phyloP scores from a whole-genome alignment of 305 asterid species.

The Fraxinus greggii region DNA sequence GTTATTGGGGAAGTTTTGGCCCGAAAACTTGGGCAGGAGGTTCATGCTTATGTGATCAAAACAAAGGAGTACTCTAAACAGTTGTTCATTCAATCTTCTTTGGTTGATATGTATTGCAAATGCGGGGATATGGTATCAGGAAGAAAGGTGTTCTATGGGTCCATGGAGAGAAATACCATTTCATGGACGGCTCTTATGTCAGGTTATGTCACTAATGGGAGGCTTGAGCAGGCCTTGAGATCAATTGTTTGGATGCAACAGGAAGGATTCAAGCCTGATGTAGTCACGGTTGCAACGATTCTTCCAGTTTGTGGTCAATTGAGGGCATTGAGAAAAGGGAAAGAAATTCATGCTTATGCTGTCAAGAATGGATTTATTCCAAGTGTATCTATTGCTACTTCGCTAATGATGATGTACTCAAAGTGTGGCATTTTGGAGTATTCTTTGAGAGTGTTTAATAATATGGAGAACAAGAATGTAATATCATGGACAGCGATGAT shows the following conservation, averaged over 20 bases:
- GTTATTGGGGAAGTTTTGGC: slow-evolving; percentile 62
- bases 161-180: slow-evolving; percentile 61
- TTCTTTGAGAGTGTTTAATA: slow-evolving; percentile 49
- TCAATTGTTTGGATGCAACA: slow-evolving; percentile 91
- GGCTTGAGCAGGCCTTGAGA: slow-evolving; percentile 78
- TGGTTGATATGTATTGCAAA: slow-evolving; percentile 91
- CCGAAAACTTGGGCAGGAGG: slow-evolving; percentile 63
- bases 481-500: slow-evolving; percentile 92
- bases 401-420: slow-evolving; percentile 88
- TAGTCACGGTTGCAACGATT: slow-evolving; percentile 74
- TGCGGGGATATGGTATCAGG: slow-evolving; percentile 79
- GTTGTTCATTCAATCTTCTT: slow-evolving; percentile 62
- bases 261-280: slow-evolving; percentile 83
- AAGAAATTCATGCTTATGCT: slow-evolving; percentile 69
- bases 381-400: slow-evolving; percentile 57
- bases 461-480: slow-evolving; percentile 66
- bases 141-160: slow-evolving; percentile 72
- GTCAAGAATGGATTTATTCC: slow-evolving; percentile 55
- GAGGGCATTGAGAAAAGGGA: slow-evolving; percentile 61
- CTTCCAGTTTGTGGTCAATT: slow-evolving; percentile 83
- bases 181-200: slow-evolving; percentile 90
- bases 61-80: slow-evolving; percentile 66
- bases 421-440: slow-evolving; percentile 56
- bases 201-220: slow-evolving; percentile 69
- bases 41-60: slow-evolving; percentile 77